phyloP scores from a whole-genome alignment of 176 grass and related monocot genomes.

The Phoenix dactylifera region DNA sequence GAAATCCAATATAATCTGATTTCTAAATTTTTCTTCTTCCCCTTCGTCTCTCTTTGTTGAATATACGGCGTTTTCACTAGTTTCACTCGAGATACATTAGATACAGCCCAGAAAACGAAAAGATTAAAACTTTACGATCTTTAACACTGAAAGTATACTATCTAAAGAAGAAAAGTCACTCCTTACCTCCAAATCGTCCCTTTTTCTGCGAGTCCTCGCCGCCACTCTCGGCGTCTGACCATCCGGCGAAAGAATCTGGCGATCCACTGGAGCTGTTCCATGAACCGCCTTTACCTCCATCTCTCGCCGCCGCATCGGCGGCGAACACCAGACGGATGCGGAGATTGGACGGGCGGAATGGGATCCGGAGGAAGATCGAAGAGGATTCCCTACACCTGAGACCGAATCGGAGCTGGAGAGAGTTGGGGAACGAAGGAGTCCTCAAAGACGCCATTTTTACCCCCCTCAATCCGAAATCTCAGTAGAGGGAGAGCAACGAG shows the following conservation, averaged over 20 bases:
- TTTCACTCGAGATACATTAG: too few relatives aligned
- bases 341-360: slow-evolving; percentile 6
- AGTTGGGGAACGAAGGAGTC: slow-evolving; percentile 1
- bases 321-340: slow-evolving; percentile 3
- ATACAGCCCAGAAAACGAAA: too few relatives aligned
- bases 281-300: neutral
- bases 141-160: too few relatives aligned
- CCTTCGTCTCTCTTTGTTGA: too few relatives aligned
- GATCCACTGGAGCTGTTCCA: neutral
- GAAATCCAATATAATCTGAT: too few relatives aligned
- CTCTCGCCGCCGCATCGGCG: neutral
- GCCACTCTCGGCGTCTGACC: slow-evolving; percentile 26
- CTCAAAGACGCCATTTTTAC: neutral
- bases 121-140: too few relatives aligned
- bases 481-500: too few relatives aligned
- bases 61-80: too few relatives aligned
- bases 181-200: slow-evolving; percentile 18
- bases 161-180: slow-evolving; percentile 5
- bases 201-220: slow-evolving; percentile 4
- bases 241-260: slow-evolving; percentile 60
- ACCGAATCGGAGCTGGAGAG: slow-evolving; percentile 38
- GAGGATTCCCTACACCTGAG: slow-evolving; percentile 7
- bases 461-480: too few relatives aligned
- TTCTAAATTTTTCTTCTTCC: too few relatives aligned
- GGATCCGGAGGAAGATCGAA: neutral